Evolutionary conservation across 257 asterid species (phyloP).

Genomic region (Lavandula angustifolia): DNA sequence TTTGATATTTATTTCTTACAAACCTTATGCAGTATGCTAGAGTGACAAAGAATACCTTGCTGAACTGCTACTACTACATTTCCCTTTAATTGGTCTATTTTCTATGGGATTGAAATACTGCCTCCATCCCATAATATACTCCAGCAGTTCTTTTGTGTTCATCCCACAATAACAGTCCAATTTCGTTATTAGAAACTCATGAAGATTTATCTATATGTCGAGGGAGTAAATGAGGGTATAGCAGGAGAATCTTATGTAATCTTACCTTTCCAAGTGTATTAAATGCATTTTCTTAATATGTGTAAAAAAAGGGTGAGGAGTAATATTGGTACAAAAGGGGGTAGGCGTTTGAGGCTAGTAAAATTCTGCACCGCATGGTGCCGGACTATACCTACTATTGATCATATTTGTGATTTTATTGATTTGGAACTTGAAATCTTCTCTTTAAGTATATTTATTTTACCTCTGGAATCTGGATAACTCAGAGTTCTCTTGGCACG

Average conservation of each 20-base stretch:
- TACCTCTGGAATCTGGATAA: not conserved
- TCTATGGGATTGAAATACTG: conserved; percentile 8
- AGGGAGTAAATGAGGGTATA: too few species aligned
- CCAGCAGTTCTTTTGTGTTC: too few species aligned
- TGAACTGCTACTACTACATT: conserved; percentile 3
- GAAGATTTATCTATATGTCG: too few species aligned
- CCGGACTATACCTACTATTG: not conserved
- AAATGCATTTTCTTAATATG: not conserved
- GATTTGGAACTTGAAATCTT: conserved; percentile 16
- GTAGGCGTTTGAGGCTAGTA: not conserved
- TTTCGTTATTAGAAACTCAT: too few species aligned
- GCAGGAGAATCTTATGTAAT: too few species aligned
- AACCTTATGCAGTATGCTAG: not conserved
- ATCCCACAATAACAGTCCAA: too few species aligned
- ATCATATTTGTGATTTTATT: not conserved
- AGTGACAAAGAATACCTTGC: not conserved
- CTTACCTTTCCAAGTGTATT: not conserved
- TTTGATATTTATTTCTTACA: conserved; percentile 8
- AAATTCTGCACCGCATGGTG: not conserved
- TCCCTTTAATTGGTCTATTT: not conserved
- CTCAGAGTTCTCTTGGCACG: not conserved
- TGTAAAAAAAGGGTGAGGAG: not conserved
- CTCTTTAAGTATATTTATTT: not conserved
- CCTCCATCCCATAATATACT: not conserved
- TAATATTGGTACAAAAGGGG: not conserved